These are phyloP conservation scores for Boletus eberwhitei DNA, from an alignment of 768 basidiomycete genomes.

Conservation along the genomic window DNA sequence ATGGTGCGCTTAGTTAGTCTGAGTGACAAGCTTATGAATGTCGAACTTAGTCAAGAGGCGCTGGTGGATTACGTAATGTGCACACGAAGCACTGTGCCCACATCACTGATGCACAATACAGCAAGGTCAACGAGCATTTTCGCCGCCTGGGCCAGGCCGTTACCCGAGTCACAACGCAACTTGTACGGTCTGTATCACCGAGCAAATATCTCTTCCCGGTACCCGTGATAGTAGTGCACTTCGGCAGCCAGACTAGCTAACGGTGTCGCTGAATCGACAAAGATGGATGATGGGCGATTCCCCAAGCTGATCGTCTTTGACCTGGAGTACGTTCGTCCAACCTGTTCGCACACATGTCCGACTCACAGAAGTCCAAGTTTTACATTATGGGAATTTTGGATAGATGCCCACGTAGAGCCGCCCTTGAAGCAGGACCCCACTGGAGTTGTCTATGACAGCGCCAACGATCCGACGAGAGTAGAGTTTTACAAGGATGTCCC, in stretches of 20 bases:
- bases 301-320: conserved; percentile 79
- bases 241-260: background rate
- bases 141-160: too few relatives aligned
- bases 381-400: conserved; percentile 86
- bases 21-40: too few relatives aligned
- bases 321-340: conserved; percentile 57
- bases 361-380: conserved; percentile 46
- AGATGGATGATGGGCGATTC: conserved; percentile 30
- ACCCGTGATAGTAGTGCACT: background rate
- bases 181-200: background rate
- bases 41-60: too few relatives aligned
- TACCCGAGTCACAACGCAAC: background rate
- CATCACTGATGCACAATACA: too few relatives aligned
- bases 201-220: background rate
- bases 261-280: background rate
- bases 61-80: too few relatives aligned
- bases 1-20: too few relatives aligned
- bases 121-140: too few relatives aligned
- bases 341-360: background rate
- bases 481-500: conserved; percentile 79
- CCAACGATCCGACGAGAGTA: conserved; percentile 34
- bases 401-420: conserved; percentile 70
- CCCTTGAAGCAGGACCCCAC: conserved; percentile 47
- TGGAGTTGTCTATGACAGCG: conserved; percentile 25
- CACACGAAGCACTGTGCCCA: too few relatives aligned